Base-by-base conservation (phyloP, 768 basidiomycete genomes). In the Trametes cubensis region DNA sequence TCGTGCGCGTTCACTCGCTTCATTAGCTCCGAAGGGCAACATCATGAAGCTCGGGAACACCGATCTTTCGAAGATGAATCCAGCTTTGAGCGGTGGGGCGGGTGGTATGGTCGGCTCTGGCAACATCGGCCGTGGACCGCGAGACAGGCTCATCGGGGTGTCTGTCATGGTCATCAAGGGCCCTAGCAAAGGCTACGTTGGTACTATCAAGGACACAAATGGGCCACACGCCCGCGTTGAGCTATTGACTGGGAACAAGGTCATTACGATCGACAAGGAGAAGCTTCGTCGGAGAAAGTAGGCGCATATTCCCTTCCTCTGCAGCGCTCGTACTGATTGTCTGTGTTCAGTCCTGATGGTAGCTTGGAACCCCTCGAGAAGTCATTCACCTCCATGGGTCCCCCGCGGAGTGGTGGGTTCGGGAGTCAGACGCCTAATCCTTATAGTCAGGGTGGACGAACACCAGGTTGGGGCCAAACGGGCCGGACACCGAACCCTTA, bases 141-240 rank as follows among this genome's bases (percentile, higher is more conserved):
- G 91, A 66, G 94, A 94, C 73, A 80, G 90, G 18, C 83, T 92
- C 68, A 89, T 95, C 65, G 95, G 95, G 17, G 80, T 83, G 0
- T 80, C 81, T 17, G 92, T 98, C 40, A 82, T 83, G 13, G 85
- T 98, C 5, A 79, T 92, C 62, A 91, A 93, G 72, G 97, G 97
- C 5, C 83, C 91, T 5, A 85, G 89, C 71, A 99, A 99, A 75
- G 92, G 94, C 15, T 90, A 95, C 68, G 81, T 88, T 47, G 97
- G 97, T 7, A 85, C 87, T 5, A 91, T 98, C 79, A 98, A 95
- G 76, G 97, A 98, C 71, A 92, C 94, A 28, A 96, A 95, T 61
- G 96, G 95, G 5, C 80, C 82, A 41, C 79, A 86, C 59, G 92
- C 90, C 1, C 85, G 97, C 44, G 94, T 99, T 15, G 97, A 98